Base-by-base conservation (phyloP, 371 early-diverging fungal species). In the Apophysomyces trapeziformis region DNA sequence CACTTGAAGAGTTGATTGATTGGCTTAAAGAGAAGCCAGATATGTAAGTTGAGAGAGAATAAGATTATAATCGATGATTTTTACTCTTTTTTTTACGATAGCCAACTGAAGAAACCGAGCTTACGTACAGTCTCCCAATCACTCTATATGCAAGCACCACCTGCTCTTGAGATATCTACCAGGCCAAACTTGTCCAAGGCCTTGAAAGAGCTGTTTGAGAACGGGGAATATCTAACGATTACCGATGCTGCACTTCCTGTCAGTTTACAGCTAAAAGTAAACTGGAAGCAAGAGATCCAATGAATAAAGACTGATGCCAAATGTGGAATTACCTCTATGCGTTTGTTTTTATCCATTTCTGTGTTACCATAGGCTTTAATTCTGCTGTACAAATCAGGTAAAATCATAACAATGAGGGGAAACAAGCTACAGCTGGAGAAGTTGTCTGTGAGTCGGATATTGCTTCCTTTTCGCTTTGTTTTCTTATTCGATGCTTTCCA, bases 101-200 rank as follows among this genome's bases (percentile, higher is more conserved):
- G 91, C 45, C 94, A 90, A 84, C 76, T 94, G 70, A 92, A 92
- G 67, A 86, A 82, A 57, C 96, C 95, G 14, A 90, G 90, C 66
- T 76, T 94, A 68, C 79, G 89, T 7, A 75, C 86, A 11, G 79
- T 79, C 0, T 66, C 77, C 2, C 86, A 73, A 57, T 84, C 90
- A 7, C 70, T 96, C 37, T 94, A 92, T 70, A 93, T 95, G 93
- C 92, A 88, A 65, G 90, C 88, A 4, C 96, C 95, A 21, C 85
- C 82, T 41, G 68, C 73, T 32, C 69, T 96, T 46, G 91, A 93
- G 71, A 77, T 84, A 56, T 85, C 83, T 0, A 91, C 92, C 7
- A 76, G 92, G 21, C 88, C 87, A 13, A 96, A 96, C 71, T 78
- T 96, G 7, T 70, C 63, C 5, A 89, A 87, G 75, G 44, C 66